phyloP scores from a whole-genome alignment of 2,329 filamentous ascomycete genomes.

The Xylaria arbuscula region DNA sequence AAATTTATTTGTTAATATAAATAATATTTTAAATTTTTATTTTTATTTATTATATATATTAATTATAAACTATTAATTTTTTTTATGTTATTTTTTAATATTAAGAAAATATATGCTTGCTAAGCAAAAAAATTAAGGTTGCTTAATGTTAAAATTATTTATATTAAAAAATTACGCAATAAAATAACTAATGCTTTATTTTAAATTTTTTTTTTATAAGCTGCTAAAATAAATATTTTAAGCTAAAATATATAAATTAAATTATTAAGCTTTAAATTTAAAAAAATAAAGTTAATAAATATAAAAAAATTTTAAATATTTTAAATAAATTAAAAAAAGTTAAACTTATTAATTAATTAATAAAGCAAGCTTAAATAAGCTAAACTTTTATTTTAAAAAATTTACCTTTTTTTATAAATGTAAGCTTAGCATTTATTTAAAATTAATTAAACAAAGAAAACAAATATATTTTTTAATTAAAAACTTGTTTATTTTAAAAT shows the following conservation, averaged over 20 bases:
- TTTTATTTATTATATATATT: conserved; percentile 7
- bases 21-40: neutral
- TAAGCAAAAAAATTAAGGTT: neutral
- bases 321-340: neutral
- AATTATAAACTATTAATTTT: neutral
- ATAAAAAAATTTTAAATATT: neutral
- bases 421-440: neutral
- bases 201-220: neutral
- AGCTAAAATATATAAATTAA: neutral
- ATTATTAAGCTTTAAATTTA: no score
- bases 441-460: neutral
- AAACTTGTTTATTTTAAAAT: neutral
- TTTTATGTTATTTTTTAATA: no score
- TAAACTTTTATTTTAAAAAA: neutral
- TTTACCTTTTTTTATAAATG: no score
- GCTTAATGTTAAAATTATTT: conserved; percentile 7
- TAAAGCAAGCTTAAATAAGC: neutral
- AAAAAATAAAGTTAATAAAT: neutral
- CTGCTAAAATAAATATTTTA: neutral
- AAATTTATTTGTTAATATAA: neutral
- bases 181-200: neutral
- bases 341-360: neutral
- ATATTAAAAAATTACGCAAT: neutral
- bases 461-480: neutral
- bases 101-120: neutral